A percentile compares a stretch with the other conserved stretches of the same genome.
phyloP scores from a whole-genome alignment of 768 basidiomycete genomes.

The Boletellus sp. region DNA sequence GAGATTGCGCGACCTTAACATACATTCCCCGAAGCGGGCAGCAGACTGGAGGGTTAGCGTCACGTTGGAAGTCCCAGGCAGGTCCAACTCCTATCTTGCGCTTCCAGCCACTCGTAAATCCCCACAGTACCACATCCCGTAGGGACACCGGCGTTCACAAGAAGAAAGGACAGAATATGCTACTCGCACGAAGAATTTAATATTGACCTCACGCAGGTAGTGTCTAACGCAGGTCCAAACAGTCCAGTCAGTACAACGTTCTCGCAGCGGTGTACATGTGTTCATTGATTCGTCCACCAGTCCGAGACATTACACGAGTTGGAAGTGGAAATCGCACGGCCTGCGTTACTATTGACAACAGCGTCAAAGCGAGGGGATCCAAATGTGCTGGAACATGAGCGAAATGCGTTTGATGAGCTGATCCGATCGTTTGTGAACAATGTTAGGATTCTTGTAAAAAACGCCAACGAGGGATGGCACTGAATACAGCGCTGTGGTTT shows the following conservation, averaged over 20 bases:
- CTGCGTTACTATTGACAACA: slow-evolving; percentile 65
- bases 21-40: slow-evolving; percentile 73
- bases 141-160: slow-evolving; percentile 55
- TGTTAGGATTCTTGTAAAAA: slow-evolving; percentile 82
- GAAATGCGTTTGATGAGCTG: slow-evolving; percentile 82
- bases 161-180: slow-evolving; percentile 86
- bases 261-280: background rate
- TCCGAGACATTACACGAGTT: slow-evolving; percentile 75
- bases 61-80: slow-evolving; percentile 86
- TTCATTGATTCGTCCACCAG: slow-evolving; percentile 30
- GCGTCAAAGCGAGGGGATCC: slow-evolving; percentile 67
- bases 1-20: slow-evolving; percentile 82
- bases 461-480: slow-evolving; percentile 54
- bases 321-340: slow-evolving; percentile 81
- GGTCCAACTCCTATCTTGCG: slow-evolving; percentile 24
- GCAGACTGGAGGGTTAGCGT: slow-evolving; percentile 96
- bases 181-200: slow-evolving; percentile 92
- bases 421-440: slow-evolving; percentile 93
- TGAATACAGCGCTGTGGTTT: slow-evolving; percentile 2
- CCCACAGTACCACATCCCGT: slow-evolving; percentile 62
- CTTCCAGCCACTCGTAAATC: background rate
- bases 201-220: slow-evolving; percentile 93
- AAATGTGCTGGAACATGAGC: slow-evolving; percentile 57
- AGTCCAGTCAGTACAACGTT: slow-evolving; percentile 43
- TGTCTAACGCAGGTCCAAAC: slow-evolving; percentile 45